Evolutionary conservation across 257 asterid species (phyloP).

Genomic region (Anisodus acutangulus): DNA sequence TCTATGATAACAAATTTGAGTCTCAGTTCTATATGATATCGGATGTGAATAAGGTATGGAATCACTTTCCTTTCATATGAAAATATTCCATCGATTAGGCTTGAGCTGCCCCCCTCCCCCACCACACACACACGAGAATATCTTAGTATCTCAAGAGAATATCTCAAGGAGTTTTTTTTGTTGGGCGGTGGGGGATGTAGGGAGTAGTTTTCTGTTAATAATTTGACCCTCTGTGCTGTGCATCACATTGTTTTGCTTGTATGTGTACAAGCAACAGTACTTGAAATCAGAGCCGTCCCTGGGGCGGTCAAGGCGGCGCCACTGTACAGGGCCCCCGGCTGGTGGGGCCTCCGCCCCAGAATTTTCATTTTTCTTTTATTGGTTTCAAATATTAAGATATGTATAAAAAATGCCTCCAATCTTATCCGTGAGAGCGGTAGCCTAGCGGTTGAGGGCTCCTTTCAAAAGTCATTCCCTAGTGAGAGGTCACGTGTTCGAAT

Average conservation of each 20-base stretch:
- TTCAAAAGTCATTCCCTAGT: too few species aligned
- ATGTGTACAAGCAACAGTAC: neutral
- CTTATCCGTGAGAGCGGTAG: too few species aligned
- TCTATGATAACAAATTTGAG: constrained; percentile 94
- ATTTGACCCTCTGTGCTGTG: neutral
- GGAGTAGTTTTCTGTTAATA: neutral
- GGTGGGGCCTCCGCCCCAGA: too few species aligned
- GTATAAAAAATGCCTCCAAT: too few species aligned
- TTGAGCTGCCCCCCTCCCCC: neutral
- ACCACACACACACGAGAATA: neutral
- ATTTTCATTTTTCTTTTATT: too few species aligned
- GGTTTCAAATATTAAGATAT: too few species aligned
- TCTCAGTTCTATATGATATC: constrained; percentile 97
- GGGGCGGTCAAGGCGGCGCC: too few species aligned
- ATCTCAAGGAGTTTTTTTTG: neutral
- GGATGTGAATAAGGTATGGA: constrained; percentile 85
- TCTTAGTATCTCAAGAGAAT: too few species aligned
- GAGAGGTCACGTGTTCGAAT: too few species aligned
- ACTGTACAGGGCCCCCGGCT: too few species aligned
- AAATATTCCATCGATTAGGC: constrained; percentile 18
- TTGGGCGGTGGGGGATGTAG: neutral
- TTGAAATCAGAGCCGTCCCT: neutral
- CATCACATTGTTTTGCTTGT: neutral
- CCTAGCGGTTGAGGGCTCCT: too few species aligned
- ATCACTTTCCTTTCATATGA: constrained; percentile 25